These are phyloP conservation scores for Penicillium simplicissimum DNA, from an alignment of 495 filamentous ascomycete species.

Conservation along the genomic window DNA sequence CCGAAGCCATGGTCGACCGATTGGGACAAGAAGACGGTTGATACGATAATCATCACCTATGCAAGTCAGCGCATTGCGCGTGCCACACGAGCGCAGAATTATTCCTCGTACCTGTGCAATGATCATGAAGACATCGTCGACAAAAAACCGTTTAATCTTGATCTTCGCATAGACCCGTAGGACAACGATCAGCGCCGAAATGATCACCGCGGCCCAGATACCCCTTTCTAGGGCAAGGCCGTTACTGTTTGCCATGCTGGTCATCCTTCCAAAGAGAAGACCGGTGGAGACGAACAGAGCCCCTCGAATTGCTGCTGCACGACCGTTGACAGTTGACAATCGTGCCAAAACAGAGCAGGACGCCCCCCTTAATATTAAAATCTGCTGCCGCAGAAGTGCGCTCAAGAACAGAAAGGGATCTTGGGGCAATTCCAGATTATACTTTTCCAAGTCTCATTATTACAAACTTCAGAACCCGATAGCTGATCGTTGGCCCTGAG, in stretches of 20 bases:
- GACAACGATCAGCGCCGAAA: constrained; percentile 37
- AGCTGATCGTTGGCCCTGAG: not conserved
- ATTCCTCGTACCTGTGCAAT: constrained; percentile 28
- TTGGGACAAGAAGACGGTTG: constrained; percentile 29
- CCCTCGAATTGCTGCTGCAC: not conserved
- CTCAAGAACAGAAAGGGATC: not conserved
- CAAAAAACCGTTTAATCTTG: constrained; percentile 35
- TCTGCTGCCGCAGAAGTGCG: not conserved
- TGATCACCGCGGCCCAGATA: constrained; percentile 36
- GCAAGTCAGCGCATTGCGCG: not conserved
- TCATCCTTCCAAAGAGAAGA: not conserved
- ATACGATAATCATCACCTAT: constrained; percentile 30
- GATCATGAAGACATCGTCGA: constrained; percentile 43
- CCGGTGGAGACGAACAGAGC: not conserved
- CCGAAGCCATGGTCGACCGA: constrained; percentile 37
- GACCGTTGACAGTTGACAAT: not conserved
- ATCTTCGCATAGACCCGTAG: constrained; percentile 38
- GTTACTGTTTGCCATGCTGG: constrained; percentile 11
- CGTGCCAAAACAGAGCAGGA: not conserved
- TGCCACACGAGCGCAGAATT: not conserved
- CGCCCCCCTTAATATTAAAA: not conserved
- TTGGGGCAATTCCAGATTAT: not conserved
- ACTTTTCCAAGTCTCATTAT: not conserved
- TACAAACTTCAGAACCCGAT: not conserved
- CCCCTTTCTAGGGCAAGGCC: constrained; percentile 31